Base-by-base conservation (phyloP, 352 stramenopile species). In the Pythium sukuiense region DNA sequence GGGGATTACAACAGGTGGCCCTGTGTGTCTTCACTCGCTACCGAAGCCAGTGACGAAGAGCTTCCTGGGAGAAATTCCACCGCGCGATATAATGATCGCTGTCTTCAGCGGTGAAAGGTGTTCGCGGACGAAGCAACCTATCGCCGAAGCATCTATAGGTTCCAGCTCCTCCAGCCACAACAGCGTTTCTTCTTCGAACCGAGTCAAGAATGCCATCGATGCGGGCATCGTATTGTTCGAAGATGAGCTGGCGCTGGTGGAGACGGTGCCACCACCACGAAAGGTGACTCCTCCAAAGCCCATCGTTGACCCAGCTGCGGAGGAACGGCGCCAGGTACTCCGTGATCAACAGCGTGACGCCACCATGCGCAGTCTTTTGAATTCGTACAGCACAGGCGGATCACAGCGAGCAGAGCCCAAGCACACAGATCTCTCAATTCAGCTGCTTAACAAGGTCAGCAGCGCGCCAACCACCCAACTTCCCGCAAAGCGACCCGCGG, bases 61-160 rank as follows among this genome's bases (percentile, higher is more conserved):
- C 16, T 89, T 85, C 18, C 59, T 89, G 0, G 81, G 81, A 2
- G 58, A 70, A 52, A 50, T 87, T 5, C 65, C 61, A 12, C 67
- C 71, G 9, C 67, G 71, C 37, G 75, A 76, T 4, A 49, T 82
- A 18, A 71, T 84, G 52, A 65, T 76, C 54, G 72, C 77, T 45
- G 77, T 89, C 12, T 85, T 86, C 63, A 73, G 77, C 11, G 78
- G 80, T 12, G 58, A 75, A 16, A 54, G 76, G 13, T 85, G 72
- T 48, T 72, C 80, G 39, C 79, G 78, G 14, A 81, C 77, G 3
- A 71, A 71, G 46, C 43, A 66, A 39, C 14, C 24, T 7, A 59
- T 70, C 16, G 27, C 20, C 3, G 41, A 59, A 7, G 26, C 24
- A 20, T 37, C 67, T 69, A 26, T 29, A 35, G 20, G 8, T 6